Base-by-base conservation (phyloP, 129 eudicot species). In the Logfia minima region DNA sequence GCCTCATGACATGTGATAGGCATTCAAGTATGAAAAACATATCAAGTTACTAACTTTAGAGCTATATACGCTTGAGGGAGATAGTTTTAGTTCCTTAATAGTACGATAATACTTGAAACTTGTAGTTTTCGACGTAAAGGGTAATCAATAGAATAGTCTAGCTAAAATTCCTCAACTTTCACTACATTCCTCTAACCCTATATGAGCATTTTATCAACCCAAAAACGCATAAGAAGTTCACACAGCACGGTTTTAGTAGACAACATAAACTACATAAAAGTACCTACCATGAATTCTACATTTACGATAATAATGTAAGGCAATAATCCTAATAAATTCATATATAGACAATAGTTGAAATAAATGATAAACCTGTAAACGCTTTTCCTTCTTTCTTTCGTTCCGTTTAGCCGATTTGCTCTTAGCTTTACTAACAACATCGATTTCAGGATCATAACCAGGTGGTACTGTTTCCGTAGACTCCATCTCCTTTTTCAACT, bases 341-440 rank as follows among this genome's bases (percentile, higher is more conserved):
- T 3, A 67, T 8, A 18, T n/a, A 45, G 0, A 32, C 1, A 61
- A 13, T 10, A 23, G 2, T 62, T 9, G 60, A 26, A 53, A 6
- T 8, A 35, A 59, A 72, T 21, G 21, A 64, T 9, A 68, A 73
- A 94, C 97, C 96, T 94, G 99, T 37, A 78, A 80, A n/a, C 94
- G 88, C 87, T 94, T 94, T 72, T 91, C 99, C 81, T 91, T 91
- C 88, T 91, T 94, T 22, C 97, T 79, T 77, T 94, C 97, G 72
- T 94, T 94, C 85, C 99, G 84, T 81, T 94, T 94, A 7, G 96
- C 97, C 18, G 97, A 76, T 82, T 94, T 91, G 72, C 90, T 84
- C 90, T 94, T 94, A 1, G 98, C 88, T 72, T 94, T 94, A 80
- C 65, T 59, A 58, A 80, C 76, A 16, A 78, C 80, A 60, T 83